Evolutionary conservation across 1,284 basidiomycete genomes (phyloP).

Genomic region (Pascua sp.): DNA sequence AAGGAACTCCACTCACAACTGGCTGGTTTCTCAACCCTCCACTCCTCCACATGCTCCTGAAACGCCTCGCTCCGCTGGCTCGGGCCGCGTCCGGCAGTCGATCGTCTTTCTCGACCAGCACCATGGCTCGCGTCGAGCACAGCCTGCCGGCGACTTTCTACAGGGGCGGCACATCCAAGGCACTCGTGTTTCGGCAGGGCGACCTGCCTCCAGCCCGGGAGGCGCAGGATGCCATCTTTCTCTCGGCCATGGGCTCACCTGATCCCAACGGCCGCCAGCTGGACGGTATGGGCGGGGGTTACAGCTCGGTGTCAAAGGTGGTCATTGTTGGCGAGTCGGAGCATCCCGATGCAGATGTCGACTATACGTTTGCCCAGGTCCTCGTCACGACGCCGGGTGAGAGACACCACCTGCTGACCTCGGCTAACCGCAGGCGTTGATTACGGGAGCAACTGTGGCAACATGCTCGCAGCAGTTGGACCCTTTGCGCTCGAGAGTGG

Average conservation of each 20-base stretch:
- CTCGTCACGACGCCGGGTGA: slow-evolving; percentile 15
- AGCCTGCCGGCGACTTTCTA: slow-evolving; percentile 14
- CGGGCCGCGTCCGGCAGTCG: too few species aligned
- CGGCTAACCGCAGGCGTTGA: slow-evolving; percentile 18
- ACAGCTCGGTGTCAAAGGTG: slow-evolving; percentile 75
- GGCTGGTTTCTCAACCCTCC: too few species aligned
- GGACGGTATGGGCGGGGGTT: slow-evolving; percentile 69
- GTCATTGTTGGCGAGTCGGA: slow-evolving; percentile 59
- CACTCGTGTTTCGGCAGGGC: slow-evolving; percentile 61
- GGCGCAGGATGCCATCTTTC: slow-evolving; percentile 62
- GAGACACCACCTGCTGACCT: background rate
- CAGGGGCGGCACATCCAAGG: slow-evolving; percentile 75
- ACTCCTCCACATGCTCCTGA: too few species aligned
- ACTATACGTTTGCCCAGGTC: slow-evolving; percentile 33
- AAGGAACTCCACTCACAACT: too few species aligned
- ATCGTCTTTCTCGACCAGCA: too few species aligned
- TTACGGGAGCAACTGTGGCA: slow-evolving; percentile 36
- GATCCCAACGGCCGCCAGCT: slow-evolving; percentile 73
- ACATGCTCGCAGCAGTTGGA: slow-evolving; percentile 35
- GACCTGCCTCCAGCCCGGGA: slow-evolving; percentile 56
- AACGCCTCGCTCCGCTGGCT: too few species aligned
- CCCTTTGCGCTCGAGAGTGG: slow-evolving; percentile 33
- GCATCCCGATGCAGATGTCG: slow-evolving; percentile 23
- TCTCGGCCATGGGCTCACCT: slow-evolving; percentile 77
- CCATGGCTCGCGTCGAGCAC: background rate